Percentiles rank a stretch among this genome's conserved stretches.
These are phyloP conservation scores for Phytophthora sp. DNA, from an alignment of 352 stramenopile species.

Conservation along the genomic window DNA sequence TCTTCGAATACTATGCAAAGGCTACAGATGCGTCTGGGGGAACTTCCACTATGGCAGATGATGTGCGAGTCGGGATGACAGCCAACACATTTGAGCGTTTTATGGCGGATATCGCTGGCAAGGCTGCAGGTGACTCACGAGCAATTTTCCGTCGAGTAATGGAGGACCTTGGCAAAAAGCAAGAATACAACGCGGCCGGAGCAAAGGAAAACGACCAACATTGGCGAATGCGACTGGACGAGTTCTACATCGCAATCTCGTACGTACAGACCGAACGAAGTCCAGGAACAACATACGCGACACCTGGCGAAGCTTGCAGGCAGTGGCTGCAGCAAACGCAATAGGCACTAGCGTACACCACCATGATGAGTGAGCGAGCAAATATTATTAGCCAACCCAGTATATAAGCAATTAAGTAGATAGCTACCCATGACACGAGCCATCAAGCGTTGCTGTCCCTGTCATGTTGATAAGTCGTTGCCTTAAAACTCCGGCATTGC, in stretches of 20 bases:
- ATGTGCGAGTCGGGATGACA: conserved; percentile 57
- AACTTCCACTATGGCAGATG: conserved; percentile 17
- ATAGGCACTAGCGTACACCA: conserved; percentile 33
- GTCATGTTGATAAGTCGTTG: too few species aligned
- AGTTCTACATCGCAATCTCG: conserved; percentile 77
- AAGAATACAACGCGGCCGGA: neutral
- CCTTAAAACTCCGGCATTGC: too few species aligned
- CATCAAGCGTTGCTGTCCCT: too few species aligned
- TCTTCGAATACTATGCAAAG: conserved; percentile 80
- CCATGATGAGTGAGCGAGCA: conserved; percentile 23
- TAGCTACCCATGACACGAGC: conserved; percentile 13
- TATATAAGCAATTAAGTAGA: conserved; percentile 22
- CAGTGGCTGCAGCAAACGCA: conserved; percentile 81
- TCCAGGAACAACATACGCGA: conserved; percentile 38
- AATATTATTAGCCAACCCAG: conserved; percentile 16
- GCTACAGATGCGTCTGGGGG: conserved; percentile 10
- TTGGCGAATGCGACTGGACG: conserved; percentile 59
- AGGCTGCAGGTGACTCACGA: conserved; percentile 23
- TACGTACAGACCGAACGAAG: conserved; percentile 56
- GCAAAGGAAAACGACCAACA: conserved; percentile 15
- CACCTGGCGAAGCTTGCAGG: conserved; percentile 60
- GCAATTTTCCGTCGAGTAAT: conserved; percentile 58
- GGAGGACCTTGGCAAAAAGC: conserved; percentile 31
- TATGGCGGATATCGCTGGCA: conserved; percentile 69
- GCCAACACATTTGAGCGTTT: conserved; percentile 58